These are phyloP conservation scores for Achaetomium macrosporum DNA, from an alignment of 2,329 filamentous ascomycete species.

Conservation along the genomic window DNA sequence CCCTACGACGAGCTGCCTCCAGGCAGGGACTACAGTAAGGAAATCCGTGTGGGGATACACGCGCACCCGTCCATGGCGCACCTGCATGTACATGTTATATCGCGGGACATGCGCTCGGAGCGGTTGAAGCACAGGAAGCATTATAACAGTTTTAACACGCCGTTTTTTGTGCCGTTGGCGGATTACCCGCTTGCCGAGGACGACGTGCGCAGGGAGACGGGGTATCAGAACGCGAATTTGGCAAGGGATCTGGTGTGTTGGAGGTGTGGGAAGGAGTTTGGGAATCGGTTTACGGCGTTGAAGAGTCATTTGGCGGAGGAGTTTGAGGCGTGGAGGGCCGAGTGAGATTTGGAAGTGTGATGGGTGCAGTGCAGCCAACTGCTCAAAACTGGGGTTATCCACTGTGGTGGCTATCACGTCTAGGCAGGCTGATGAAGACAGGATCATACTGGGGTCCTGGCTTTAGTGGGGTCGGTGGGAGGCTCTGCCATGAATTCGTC, in stretches of 20 bases:
- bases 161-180: conserved; percentile 72
- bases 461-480: too few species aligned
- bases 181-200: conserved; percentile 69
- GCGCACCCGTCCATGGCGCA: conserved; percentile 88
- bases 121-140: conserved; percentile 75
- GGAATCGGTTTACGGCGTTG: conserved; percentile 64
- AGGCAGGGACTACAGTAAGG: conserved; percentile 72
- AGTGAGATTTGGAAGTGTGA: neutral
- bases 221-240: conserved; percentile 51
- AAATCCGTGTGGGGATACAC: conserved; percentile 76
- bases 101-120: conserved; percentile 68
- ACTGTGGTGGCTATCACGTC: too few species aligned
- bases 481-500: too few species aligned
- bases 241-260: conserved; percentile 69
- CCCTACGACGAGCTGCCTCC: conserved; percentile 60
- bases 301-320: conserved; percentile 65
- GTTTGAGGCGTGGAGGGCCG: conserved; percentile 44
- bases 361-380: too few species aligned
- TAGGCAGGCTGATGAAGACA: too few species aligned
- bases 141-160: conserved; percentile 85
- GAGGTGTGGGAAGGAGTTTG: conserved; percentile 72
- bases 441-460: too few species aligned
- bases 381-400: too few species aligned
- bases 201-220: conserved; percentile 57
- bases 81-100: conserved; percentile 83